Conservation (phyloP, 164 flowering plant genomes). For the Amborella trichopoda region DNA sequence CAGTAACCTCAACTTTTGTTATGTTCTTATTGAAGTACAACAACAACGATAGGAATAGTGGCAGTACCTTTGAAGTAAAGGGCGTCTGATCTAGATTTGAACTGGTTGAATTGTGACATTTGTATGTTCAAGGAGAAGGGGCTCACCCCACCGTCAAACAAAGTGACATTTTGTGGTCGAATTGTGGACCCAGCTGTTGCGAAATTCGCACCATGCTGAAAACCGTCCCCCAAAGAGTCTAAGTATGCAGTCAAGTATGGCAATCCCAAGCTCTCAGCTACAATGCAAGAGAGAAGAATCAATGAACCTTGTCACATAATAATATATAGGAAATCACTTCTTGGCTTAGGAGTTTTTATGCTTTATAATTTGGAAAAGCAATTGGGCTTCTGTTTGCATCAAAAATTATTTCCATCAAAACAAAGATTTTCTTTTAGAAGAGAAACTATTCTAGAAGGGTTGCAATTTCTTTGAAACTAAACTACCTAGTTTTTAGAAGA, state of each 20-base stretch:
- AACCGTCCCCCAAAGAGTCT: slow-evolving; percentile 44
- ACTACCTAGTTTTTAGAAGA: too few species aligned
- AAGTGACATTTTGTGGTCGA: slow-evolving; percentile 34
- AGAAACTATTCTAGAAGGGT: too few species aligned
- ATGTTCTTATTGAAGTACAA: neutral
- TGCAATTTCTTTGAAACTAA: too few species aligned
- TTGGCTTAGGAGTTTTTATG: too few species aligned
- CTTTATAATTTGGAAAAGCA: too few species aligned
- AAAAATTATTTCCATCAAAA: too few species aligned
- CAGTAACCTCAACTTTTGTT: neutral
- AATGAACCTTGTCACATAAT: too few species aligned
- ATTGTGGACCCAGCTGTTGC: slow-evolving; percentile 30
- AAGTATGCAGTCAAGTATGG: slow-evolving; percentile 42
- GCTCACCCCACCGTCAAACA: slow-evolving; percentile 35
- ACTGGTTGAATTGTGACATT: slow-evolving; percentile 24
- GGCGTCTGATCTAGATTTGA: slow-evolving; percentile 18
- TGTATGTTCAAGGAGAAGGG: slow-evolving; percentile 53
- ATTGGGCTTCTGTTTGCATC: too few species aligned
- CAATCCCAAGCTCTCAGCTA: slow-evolving; percentile 39
- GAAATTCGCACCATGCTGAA: slow-evolving; percentile 57
- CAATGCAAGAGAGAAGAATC: too few species aligned
- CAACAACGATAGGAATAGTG: neutral
- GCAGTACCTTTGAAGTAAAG: neutral
- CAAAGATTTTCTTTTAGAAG: too few species aligned
- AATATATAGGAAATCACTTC: too few species aligned